A percentile compares a stretch with the other conserved stretches of the same genome.
Evolutionary conservation across 148 eudicot genomes (phyloP).

Genomic region (Beta vulgaris): DNA sequence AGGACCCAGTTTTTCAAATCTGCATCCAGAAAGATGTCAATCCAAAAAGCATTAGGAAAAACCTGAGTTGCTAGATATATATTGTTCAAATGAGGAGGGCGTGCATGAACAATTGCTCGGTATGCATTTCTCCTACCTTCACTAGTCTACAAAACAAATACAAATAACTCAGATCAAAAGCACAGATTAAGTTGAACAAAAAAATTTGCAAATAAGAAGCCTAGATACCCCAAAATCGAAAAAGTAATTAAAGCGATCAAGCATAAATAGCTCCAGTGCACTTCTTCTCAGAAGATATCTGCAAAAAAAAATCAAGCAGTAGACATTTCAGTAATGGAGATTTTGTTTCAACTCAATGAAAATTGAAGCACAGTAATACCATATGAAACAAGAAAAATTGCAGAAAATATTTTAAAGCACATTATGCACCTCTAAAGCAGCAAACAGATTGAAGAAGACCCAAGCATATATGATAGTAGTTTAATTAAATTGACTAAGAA

Average conservation of each 20-base stretch:
- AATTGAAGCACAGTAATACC: constrained; percentile 1
- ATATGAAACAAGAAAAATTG: constrained; percentile 2
- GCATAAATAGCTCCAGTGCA: constrained; percentile 93
- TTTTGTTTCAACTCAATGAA: not conserved
- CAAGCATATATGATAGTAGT: not conserved
- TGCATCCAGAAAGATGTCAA: not conserved
- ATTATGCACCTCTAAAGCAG: not conserved
- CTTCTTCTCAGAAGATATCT: constrained; percentile 98
- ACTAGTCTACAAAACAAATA: constrained; percentile 47
- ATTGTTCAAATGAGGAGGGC: constrained; percentile 91
- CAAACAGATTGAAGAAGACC: not conserved
- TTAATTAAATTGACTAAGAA: constrained; percentile 8
- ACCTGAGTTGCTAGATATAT: constrained; percentile 98
- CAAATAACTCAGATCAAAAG: constrained; percentile 9
- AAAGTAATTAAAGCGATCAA: constrained; percentile 91
- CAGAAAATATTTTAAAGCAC: not conserved
- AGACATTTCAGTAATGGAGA: constrained; percentile 11
- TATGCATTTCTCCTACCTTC: constrained; percentile 85
- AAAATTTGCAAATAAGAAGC: constrained; percentile 4
- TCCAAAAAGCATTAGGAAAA: constrained; percentile 12
- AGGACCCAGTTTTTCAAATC: not conserved
- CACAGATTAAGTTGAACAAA: too few relatives aligned
- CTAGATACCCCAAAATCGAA: constrained; percentile 92
- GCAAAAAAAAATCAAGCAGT: constrained; percentile 28
- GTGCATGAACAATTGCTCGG: constrained; percentile 90